A percentile compares a stretch with the other conserved stretches of the same genome.
Evolutionary conservation across 2,329 filamentous ascomycete species (phyloP).

Genomic region (Zasmidium citrigriseum): DNA sequence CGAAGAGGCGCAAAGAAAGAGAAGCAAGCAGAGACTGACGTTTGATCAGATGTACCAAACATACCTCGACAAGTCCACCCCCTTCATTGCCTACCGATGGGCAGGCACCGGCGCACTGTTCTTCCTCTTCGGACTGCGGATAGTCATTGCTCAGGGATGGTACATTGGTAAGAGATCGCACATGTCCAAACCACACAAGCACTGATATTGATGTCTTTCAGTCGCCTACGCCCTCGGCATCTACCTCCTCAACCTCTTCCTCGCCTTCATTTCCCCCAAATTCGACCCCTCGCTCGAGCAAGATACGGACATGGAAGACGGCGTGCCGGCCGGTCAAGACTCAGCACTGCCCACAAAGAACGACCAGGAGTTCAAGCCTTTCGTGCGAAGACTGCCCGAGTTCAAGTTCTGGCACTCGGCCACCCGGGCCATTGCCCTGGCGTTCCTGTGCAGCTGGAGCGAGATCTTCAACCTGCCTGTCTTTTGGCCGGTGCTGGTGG

Average conservation of each 20-base stretch:
- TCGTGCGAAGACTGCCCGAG: conserved; percentile 92
- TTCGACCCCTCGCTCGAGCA: conserved; percentile 96
- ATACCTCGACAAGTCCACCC: conserved; percentile 90
- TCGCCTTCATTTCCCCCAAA: conserved; percentile 96
- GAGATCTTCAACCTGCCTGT: conserved; percentile 94
- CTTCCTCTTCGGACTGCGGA: conserved; percentile 80
- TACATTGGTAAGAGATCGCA: conserved; percentile 74
- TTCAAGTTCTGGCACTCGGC: conserved; percentile 99
- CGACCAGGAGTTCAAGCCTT: conserved; percentile 96
- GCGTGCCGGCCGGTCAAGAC: conserved; percentile 56
- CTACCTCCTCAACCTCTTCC: conserved; percentile 98
- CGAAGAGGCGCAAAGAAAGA: background rate
- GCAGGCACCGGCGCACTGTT: conserved; percentile 75
- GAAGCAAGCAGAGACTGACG: conserved; percentile 1
- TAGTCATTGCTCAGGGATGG: conserved; percentile 93
- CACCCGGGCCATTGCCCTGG: conserved; percentile 80
- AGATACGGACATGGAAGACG: conserved; percentile 96
- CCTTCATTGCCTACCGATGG: conserved; percentile 89
- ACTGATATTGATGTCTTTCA: conserved; percentile 39
- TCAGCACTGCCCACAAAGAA: conserved; percentile 87
- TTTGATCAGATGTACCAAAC: conserved; percentile 79
- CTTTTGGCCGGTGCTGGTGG: conserved; percentile 97
- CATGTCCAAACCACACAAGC: background rate
- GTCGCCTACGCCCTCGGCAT: conserved; percentile 97
- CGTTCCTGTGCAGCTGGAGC: conserved; percentile 89